Conservation (phyloP, 164 flowering plant genomes). For the Macadamia integrifolia region DNA sequence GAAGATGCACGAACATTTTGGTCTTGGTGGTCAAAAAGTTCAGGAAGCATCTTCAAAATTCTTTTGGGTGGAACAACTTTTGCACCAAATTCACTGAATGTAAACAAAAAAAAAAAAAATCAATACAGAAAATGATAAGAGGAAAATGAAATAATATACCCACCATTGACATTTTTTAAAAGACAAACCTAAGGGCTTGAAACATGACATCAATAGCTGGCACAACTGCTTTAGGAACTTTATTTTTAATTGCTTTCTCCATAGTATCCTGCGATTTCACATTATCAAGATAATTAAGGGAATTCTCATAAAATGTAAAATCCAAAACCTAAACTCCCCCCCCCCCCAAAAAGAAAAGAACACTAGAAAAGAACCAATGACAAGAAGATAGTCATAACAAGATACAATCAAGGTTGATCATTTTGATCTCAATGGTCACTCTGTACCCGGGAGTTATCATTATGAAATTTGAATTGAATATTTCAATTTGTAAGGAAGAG, state of each 20-base stretch:
- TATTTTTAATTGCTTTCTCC: constrained; percentile 97
- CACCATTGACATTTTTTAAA: background rate
- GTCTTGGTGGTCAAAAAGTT: constrained; percentile 98
- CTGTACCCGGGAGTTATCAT: background rate
- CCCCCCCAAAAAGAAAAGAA: no score
- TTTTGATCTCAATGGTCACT: background rate
- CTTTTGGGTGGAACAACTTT: constrained; percentile 94
- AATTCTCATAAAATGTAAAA: background rate
- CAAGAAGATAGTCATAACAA: background rate
- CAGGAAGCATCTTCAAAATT: constrained; percentile 95
- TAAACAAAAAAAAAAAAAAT: background rate
- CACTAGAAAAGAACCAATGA: no score
- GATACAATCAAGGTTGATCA: background rate
- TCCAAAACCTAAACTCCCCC: background rate
- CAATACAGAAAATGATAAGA: background rate
- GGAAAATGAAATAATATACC: background rate
- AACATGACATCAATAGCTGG: constrained; percentile 99
- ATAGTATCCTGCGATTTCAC: constrained; percentile 66
- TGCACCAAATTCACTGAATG: constrained; percentile 84
- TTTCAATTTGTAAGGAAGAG: background rate
- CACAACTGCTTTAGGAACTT: constrained; percentile 99
- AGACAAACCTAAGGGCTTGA: constrained; percentile 84
- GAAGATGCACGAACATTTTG: constrained; percentile 99
- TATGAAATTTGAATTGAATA: background rate
- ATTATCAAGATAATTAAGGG: background rate